These are phyloP conservation scores for Trichoderma guizhouense DNA, from an alignment of 2,329 filamentous ascomycete species.

Conservation along the genomic window DNA sequence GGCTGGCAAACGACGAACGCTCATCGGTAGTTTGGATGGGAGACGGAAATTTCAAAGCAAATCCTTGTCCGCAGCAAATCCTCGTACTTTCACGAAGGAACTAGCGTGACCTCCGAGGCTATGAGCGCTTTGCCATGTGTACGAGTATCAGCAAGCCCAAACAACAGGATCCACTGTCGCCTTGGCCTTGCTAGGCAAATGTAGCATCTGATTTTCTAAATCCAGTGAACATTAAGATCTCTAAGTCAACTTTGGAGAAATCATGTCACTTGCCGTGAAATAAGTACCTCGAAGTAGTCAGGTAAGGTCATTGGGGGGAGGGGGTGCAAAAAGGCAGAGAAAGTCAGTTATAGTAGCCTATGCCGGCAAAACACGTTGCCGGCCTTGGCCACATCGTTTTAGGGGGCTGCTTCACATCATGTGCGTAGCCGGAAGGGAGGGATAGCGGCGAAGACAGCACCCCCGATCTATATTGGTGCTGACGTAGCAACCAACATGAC, in stretches of 20 bases:
- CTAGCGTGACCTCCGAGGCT: not conserved
- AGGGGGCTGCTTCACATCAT: conserved; percentile 1
- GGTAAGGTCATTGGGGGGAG: not conserved
- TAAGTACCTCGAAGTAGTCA: not conserved
- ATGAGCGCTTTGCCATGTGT: not conserved
- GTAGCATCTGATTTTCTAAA: not conserved
- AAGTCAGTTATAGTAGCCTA: not conserved
- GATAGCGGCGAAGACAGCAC: not conserved
- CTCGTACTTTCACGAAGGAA: not conserved
- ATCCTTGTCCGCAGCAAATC: not conserved
- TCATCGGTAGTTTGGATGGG: not conserved
- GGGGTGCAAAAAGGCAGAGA: not conserved
- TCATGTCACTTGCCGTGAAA: not conserved
- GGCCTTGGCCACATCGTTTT: not conserved
- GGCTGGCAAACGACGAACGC: not conserved
- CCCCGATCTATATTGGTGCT: not conserved
- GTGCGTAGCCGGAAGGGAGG: not conserved
- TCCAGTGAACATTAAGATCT: too few species aligned
- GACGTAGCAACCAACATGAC: not conserved
- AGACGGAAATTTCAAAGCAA: not conserved
- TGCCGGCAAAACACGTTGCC: not conserved
- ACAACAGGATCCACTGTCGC: too few species aligned
- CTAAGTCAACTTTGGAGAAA: not conserved
- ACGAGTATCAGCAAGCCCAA: not conserved
- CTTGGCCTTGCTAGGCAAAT: not conserved